A percentile compares a stretch with the other conserved stretches of the same genome.
phyloP scores from a whole-genome alignment of 331 rosid species.

The Pyracantha coccinea region DNA sequence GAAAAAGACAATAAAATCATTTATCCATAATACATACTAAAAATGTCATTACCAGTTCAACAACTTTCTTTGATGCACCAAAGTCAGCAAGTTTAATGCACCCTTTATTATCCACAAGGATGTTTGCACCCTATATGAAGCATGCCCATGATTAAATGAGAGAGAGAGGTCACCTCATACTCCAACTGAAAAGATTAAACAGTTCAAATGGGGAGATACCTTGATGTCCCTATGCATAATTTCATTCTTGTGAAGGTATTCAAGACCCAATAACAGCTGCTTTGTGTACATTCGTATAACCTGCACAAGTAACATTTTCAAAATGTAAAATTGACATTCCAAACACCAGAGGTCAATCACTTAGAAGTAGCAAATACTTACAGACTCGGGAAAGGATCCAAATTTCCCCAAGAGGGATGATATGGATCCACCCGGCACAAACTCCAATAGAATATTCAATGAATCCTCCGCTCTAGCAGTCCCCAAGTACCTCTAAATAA shows the following conservation, averaged over 20 bases:
- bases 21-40: background rate
- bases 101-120: conserved; percentile 79
- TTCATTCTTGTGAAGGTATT: conserved; percentile 64
- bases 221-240: conserved; percentile 82
- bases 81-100: conserved; percentile 84
- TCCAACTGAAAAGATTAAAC: background rate
- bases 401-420: conserved; percentile 70
- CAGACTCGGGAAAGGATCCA: conserved; percentile 75
- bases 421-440: conserved; percentile 80
- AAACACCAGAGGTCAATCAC: background rate
- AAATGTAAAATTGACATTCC: conserved; percentile 1
- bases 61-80: conserved; percentile 83
- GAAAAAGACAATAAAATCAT: conserved; percentile 8
- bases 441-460: conserved; percentile 68
- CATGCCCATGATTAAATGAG: conserved; percentile 9
- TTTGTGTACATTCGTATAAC: conserved; percentile 72
- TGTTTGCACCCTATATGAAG: conserved; percentile 66
- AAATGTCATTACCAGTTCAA: conserved; percentile 51
- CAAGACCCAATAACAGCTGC: conserved; percentile 65
- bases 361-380: conserved; percentile 32
- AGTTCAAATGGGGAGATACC: conserved; percentile 26
- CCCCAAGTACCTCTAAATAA: conserved; percentile 60
- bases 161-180: background rate
- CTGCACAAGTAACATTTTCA: conserved; percentile 17
- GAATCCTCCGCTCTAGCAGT: conserved; percentile 74